A percentile compares a stretch with the other conserved stretches of the same genome.
These are phyloP conservation scores for Onygena corvina DNA, from an alignment of 2,329 filamentous ascomycete genomes.

Conservation along the genomic window DNA sequence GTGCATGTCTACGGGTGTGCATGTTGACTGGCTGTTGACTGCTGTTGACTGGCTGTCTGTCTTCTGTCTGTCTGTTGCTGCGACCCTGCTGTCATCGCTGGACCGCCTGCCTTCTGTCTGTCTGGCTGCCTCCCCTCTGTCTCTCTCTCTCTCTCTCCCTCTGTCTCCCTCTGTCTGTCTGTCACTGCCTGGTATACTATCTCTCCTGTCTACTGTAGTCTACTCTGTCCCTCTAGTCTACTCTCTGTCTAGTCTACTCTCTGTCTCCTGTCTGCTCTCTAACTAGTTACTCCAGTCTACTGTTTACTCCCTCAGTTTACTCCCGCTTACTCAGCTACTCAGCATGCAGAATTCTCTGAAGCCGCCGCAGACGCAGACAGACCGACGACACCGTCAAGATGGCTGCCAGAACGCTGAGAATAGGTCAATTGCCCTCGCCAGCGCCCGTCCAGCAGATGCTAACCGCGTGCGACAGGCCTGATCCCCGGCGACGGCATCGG, in stretches of 20 bases:
- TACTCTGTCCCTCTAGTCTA: no score
- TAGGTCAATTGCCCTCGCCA: slow-evolving; percentile 42
- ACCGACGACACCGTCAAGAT: slow-evolving; percentile 31
- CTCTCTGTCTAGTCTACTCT: background rate
- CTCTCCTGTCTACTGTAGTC: no score
- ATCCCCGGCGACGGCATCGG: slow-evolving; percentile 98
- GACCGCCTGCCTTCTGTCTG: background rate
- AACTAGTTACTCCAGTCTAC: no score
- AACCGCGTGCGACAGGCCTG: slow-evolving; percentile 49
- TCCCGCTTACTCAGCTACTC: background rate
- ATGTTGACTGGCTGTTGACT: no score
- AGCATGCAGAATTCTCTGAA: background rate
- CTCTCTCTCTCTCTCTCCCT: no score
- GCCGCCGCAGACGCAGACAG: background rate
- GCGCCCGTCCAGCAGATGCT: background rate
- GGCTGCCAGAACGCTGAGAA: slow-evolving; percentile 55
- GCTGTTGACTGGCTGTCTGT: no score
- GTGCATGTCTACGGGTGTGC: no score
- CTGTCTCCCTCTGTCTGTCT: no score
- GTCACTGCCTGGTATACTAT: no score
- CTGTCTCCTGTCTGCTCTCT: background rate
- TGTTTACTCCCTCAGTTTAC: background rate
- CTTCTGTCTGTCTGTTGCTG: no score
- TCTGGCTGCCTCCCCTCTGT: background rate
- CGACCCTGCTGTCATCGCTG: no score